A percentile compares a stretch with the other conserved stretches of the same genome.
These are phyloP conservation scores for Kitagawia praeruptora DNA, from an alignment of 129 eudicot genomes.

Conservation along the genomic window DNA sequence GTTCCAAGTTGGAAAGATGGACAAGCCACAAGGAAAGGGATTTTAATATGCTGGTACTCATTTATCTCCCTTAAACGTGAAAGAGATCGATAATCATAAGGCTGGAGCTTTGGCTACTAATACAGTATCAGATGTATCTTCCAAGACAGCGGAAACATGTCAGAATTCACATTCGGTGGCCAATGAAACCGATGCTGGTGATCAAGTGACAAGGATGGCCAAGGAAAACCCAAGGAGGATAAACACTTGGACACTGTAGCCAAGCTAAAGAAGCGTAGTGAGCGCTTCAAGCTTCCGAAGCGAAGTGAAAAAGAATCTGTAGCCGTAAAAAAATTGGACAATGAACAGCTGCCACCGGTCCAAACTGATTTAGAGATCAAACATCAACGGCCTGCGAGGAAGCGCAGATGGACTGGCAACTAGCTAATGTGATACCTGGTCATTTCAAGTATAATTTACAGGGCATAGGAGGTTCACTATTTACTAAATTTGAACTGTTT, in stretches of 20 bases:
- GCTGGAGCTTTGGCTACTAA: slow-evolving; percentile 20
- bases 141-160: slow-evolving; percentile 33
- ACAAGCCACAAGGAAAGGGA: no score
- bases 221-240: slow-evolving; percentile 43
- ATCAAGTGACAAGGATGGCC: slow-evolving; percentile 28
- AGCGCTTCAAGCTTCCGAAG: slow-evolving; percentile 96
- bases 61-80: slow-evolving; percentile 39
- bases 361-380: no score
- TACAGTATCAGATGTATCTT: slow-evolving; percentile 30
- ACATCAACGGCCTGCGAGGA: no score
- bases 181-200: slow-evolving; percentile 23
- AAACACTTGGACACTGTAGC: slow-evolving; percentile 83
- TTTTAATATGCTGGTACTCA: slow-evolving; percentile 26
- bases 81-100: slow-evolving; percentile 32
- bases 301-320: slow-evolving; percentile 73
- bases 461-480: no score
- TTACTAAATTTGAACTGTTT: no score
- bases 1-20: slow-evolving; percentile 42
- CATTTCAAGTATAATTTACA: no score
- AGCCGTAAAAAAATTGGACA: slow-evolving; percentile 60
- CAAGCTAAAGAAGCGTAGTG: slow-evolving; percentile 89
- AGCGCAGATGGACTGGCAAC: no score
- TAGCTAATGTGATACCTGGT: no score
- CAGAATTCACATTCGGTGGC: slow-evolving; percentile 31
- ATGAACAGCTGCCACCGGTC: slow-evolving; percentile 57